These are phyloP conservation scores for Pyrus pyrifolia DNA, from an alignment of 306 rosid species.

Conservation along the genomic window DNA sequence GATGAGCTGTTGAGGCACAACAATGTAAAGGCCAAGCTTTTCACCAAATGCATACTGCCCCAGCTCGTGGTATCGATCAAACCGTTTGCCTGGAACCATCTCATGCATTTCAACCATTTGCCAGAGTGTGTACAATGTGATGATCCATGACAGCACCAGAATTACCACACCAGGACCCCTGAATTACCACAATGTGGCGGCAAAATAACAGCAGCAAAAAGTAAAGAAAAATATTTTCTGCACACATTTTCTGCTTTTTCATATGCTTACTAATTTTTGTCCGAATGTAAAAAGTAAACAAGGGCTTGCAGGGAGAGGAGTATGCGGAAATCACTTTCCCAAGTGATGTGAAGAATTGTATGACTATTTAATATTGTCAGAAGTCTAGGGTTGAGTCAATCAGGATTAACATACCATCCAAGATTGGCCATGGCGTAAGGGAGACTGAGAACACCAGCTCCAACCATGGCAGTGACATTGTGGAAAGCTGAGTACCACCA, in stretches of 20 bases:
- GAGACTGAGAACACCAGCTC: conserved; percentile 63
- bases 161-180: conserved; percentile 87
- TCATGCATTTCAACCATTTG: conserved; percentile 71
- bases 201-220: background rate
- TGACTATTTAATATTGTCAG: background rate
- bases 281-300: too few relatives aligned
- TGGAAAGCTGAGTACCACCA: conserved; percentile 71
- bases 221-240: too few relatives aligned
- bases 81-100: conserved; percentile 51
- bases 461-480: conserved; percentile 70
- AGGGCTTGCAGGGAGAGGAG: too few relatives aligned
- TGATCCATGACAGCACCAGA: conserved; percentile 43
- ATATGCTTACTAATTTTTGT: too few relatives aligned
- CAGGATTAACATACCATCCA: conserved; percentile 37
- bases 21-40: conserved; percentile 53
- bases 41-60: conserved; percentile 58
- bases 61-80: conserved; percentile 54
- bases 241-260: too few relatives aligned
- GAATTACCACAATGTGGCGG: background rate
- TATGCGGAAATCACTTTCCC: too few relatives aligned
- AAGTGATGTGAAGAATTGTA: too few relatives aligned
- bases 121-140: conserved; percentile 56
- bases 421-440: conserved; percentile 52
- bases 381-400: background rate
- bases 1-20: conserved; percentile 54